Percentiles rank a stretch among this genome's conserved stretches.
Evolutionary conservation across 2,329 filamentous ascomycete genomes (phyloP).

Genomic region (Fusarium sp.): DNA sequence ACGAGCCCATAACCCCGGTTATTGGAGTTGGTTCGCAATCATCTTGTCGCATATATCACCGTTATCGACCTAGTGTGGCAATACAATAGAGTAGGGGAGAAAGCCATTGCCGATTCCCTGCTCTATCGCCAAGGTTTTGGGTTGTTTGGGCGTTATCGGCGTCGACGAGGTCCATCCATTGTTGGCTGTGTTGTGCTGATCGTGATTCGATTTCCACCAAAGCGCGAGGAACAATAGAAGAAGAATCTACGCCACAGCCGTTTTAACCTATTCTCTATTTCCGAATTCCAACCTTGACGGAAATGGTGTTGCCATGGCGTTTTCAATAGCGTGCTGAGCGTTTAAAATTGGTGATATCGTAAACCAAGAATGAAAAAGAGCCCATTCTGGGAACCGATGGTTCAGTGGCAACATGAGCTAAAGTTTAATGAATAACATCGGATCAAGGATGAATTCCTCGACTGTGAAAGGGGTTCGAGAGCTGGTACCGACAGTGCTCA

Average conservation of each 20-base stretch:
- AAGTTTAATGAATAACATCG: constrained; percentile 1
- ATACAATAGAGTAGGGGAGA: background rate
- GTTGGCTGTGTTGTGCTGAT: constrained; percentile 1
- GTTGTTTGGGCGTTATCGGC: background rate
- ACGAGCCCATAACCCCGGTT: constrained; percentile 19
- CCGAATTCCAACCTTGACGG: constrained; percentile 18
- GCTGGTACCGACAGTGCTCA: background rate
- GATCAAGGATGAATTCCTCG: background rate
- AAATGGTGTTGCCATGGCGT: constrained; percentile 8
- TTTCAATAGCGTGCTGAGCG: background rate
- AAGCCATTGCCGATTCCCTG: constrained; percentile 13
- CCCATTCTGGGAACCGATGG: constrained; percentile 5
- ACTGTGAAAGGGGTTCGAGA: background rate
- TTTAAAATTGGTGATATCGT: background rate
- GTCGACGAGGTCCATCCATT: background rate
- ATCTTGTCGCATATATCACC: constrained; percentile 7
- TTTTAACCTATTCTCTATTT: constrained; percentile 16
- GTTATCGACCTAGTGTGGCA: constrained; percentile 11
- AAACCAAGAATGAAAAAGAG: constrained; percentile 12
- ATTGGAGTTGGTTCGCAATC: constrained; percentile 6
- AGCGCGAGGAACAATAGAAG: constrained; percentile 22
- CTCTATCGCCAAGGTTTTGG: constrained; percentile 9
- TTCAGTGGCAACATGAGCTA: constrained; percentile 4
- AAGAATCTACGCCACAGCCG: constrained; percentile 25
- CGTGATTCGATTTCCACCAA: constrained; percentile 4